Base-by-base conservation (phyloP, 306 rosid species). In the Biancaea sappan region DNA sequence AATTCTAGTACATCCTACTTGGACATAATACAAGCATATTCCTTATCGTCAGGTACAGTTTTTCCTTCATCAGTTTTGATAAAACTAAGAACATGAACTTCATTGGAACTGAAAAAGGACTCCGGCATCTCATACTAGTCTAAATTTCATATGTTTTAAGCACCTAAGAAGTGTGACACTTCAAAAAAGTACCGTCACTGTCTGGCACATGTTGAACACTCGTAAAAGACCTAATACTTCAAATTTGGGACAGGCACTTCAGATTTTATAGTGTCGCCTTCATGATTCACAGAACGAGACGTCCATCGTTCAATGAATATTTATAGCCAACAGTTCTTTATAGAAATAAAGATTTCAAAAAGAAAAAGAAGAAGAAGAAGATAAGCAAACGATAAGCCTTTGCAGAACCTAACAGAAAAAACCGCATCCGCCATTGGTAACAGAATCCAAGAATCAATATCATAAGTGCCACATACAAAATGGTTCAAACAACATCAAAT, bases 1-100 rank as follows among this genome's bases (percentile, higher is more conserved):
- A 43, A 61, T 80, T 87, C 91, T 29, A 87, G 89, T 43, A 79
- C 91, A 72, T 84, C 89, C 80, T 84, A 51, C 81, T 80, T 79
- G 68, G 89, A 24, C 84, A 80, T 75, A 9, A 87, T 76, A 19
- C 69, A 73, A 52, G 91, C 84, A 77, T 61, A 80, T 44, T 87
- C 91, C 64, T 82, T 85, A 74, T 87, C 87, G 6, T 73, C 72
- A 52, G 28, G 24, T 4, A 67, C 67, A 74, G 15, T 63, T 24
- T 59, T 63, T 31, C 24, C 56, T 34, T 15, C 37, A 8, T 72
- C 76, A 11, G 73, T 71, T 64, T 63, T 80, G 79, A 72, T 40
- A 74, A 57, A 47, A 38, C 71, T 26, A 24, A 73, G 34, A 76
- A 62, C 43, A 71, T 60, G 79, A 70, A 80, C 48, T 66, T 63